Base-by-base conservation (phyloP, 1,284 basidiomycete species). In the Pascua sp. region DNA sequence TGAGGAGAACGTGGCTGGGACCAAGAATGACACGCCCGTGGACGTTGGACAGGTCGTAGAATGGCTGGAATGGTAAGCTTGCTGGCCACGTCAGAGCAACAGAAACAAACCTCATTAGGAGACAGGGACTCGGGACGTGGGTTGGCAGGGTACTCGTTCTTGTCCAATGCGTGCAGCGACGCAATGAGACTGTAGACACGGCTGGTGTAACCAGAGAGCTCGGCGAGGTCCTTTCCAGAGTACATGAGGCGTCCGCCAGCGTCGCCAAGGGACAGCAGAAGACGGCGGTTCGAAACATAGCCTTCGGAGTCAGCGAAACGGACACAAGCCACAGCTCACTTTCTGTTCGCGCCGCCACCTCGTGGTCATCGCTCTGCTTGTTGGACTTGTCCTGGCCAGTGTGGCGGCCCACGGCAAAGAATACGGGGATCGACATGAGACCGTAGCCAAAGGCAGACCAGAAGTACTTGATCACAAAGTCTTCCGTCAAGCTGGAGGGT, bases 261-360 rank as follows among this genome's bases (percentile, higher is more conserved):
- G 68, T 98, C 94, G 4, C 94, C 93, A 7, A 97, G 84, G 0
- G 93, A 93, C 40, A 98, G 82, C 3, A 98, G 82, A 5, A 98
- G 83, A 17, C 94, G 84, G n/a, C 93, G 85, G 62, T 94, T 96
- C 18, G 93, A 95, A 56, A 98, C 92, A 75, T 98, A 98, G n/a
- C 87, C 90, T 91, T 61, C 15, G 46, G 24, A 32, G 52, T 62
- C 39, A 64, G 57, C 18, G 17, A 11, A 9, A 24, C 11, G 24
- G 2, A 9, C 11, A 32, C 15, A 16, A 15, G 0, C 2, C 16
- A 13, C 3, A 32, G 75, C 84, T 58, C 60, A 85, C 86, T 84
- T 67, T 88, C 86, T 0, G 86, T 87, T 45, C 86, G 79, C 45
- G 74, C 71, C 0, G 85, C 85, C 10, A 86, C 79, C 1, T 66